Conservation (phyloP, 2,329 filamentous ascomycete species). For the Neophaeococcomyces aloes region DNA sequence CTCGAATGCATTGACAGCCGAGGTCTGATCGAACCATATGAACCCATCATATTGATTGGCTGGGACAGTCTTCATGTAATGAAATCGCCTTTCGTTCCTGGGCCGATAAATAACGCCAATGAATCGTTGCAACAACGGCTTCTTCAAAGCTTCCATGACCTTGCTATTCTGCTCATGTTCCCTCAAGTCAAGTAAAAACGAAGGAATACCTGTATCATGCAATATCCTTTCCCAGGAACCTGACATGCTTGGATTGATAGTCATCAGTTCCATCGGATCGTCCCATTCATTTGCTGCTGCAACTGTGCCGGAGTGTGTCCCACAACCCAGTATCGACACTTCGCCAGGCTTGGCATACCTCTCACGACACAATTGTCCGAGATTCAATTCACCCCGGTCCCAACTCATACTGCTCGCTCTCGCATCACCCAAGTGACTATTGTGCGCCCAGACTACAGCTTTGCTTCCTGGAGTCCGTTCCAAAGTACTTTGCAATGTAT, state of each 20-base stretch:
- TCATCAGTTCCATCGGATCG: conserved; percentile 41
- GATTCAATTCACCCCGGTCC: conserved; percentile 37
- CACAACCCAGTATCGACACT: conserved; percentile 38
- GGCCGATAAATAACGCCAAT: conserved; percentile 46
- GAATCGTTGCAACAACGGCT: conserved; percentile 39
- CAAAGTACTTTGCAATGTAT: conserved; percentile 37
- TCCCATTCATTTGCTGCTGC: conserved; percentile 44
- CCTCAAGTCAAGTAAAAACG: conserved; percentile 40
- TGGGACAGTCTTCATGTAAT: conserved; percentile 39
- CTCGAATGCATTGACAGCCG: conserved; percentile 38
- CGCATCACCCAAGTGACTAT: conserved; percentile 46
- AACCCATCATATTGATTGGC: conserved; percentile 42
- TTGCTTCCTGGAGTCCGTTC: conserved; percentile 32
- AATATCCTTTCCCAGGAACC: conserved; percentile 43
- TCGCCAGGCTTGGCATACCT: conserved; percentile 26
- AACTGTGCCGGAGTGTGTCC: conserved; percentile 42
- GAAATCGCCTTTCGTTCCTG: conserved; percentile 39
- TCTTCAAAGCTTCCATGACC: conserved; percentile 29
- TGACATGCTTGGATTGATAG: conserved; percentile 34
- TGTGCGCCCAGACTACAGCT: conserved; percentile 46
- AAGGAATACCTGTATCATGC: conserved; percentile 36
- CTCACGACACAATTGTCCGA: conserved; percentile 45
- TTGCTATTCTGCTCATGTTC: conserved; percentile 26
- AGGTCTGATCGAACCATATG: conserved; percentile 41
- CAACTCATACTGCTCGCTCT: conserved; percentile 41